Evolutionary conservation across 108 stramenopile genomes (phyloP), one percentile per base, ranked within the genome.

Genomic region (Poteriospumella lacustris): DNA sequence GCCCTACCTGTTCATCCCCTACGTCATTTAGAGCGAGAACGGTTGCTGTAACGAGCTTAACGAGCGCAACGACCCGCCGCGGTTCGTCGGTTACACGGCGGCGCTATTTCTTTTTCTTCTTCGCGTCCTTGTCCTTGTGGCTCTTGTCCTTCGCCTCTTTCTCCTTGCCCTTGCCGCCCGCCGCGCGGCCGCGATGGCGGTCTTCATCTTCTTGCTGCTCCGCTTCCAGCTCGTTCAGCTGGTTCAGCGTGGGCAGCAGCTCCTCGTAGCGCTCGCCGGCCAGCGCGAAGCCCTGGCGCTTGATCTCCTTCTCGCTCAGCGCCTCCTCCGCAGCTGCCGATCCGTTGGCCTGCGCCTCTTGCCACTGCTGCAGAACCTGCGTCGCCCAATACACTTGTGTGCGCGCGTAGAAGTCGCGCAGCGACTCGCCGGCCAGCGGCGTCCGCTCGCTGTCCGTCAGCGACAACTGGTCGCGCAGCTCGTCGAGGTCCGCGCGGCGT

Each of bases 1-100:
- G 34, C 95, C 95, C 1, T 95, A 93, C 76, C 59, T 93, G 59
- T 97, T 99, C 85, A 83, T 97, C 60, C 98, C 98, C 41, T 92
- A 93, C 1, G 40, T 99, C 19, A 60, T 96, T 59, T 98, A 73
- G 85, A 56, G 24, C 15, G 19, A 56, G 52, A 24, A 56, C n/a
- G n/a, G n/a, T n/a, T n/a, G n/a, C n/a, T n/a, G n/a, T n/a, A n/a
- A n/a, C n/a, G n/a, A n/a, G n/a, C n/a, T n/a, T n/a, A n/a, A n/a
- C n/a, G n/a, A n/a, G n/a, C n/a, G n/a, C n/a, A n/a, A n/a, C n/a
- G n/a, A n/a, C n/a, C n/a, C n/a, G n/a, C n/a, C n/a, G n/a, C n/a
- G n/a, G n/a, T n/a, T n/a, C n/a, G n/a, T n/a, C n/a, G n/a, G n/a
- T n/a, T n/a, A n/a, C n/a, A n/a, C n/a, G n/a, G n/a, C n/a, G n/a